A percentile compares a stretch with the other conserved stretches of the same genome.
These are phyloP conservation scores for Helminthosporium solani DNA, from an alignment of 2,329 filamentous ascomycete species.

Conservation along the genomic window DNA sequence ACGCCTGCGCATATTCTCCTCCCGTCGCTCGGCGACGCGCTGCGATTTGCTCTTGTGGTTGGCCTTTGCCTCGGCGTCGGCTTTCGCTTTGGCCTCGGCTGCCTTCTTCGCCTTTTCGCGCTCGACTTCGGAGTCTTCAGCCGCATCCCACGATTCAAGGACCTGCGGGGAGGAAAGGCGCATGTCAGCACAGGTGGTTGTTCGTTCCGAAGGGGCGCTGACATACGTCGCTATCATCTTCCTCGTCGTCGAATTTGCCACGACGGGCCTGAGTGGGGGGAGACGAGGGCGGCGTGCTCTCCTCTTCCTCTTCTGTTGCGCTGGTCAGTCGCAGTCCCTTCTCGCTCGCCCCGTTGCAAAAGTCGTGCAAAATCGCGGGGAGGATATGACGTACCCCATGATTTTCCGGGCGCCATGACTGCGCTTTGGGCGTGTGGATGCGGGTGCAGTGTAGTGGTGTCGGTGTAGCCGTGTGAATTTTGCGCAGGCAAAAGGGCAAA, in stretches of 20 bases:
- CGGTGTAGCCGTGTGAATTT: conserved; percentile 1
- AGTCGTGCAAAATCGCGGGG: too few relatives aligned
- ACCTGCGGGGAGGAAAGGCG: conserved; percentile 66
- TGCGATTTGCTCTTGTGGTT: conserved; percentile 88
- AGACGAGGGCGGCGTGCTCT: conserved; percentile 52
- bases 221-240: conserved; percentile 77
- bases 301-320: conserved; percentile 54
- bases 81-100: conserved; percentile 82
- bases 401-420: conserved; percentile 42
- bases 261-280: conserved; percentile 51
- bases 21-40: conserved; percentile 77
- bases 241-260: conserved; percentile 88
- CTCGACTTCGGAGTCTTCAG: conserved; percentile 95
- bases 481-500: conserved; percentile 2
- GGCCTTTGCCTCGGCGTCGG: conserved; percentile 81
- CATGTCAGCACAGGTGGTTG: conserved; percentile 21
- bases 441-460: conserved; percentile 2
- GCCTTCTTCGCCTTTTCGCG: conserved; percentile 91
- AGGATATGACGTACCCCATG: conserved; percentile 46
- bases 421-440: conserved; percentile 17
- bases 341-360: too few relatives aligned
- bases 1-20: conserved; percentile 58
- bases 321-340: too few relatives aligned
- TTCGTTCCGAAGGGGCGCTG: conserved; percentile 20
- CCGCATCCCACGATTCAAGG: conserved; percentile 94